A percentile compares a stretch with the other conserved stretches of the same genome.
These are phyloP conservation scores for Neurospora sp. DNA, from an alignment of 495 filamentous ascomycete species.

Conservation along the genomic window DNA sequence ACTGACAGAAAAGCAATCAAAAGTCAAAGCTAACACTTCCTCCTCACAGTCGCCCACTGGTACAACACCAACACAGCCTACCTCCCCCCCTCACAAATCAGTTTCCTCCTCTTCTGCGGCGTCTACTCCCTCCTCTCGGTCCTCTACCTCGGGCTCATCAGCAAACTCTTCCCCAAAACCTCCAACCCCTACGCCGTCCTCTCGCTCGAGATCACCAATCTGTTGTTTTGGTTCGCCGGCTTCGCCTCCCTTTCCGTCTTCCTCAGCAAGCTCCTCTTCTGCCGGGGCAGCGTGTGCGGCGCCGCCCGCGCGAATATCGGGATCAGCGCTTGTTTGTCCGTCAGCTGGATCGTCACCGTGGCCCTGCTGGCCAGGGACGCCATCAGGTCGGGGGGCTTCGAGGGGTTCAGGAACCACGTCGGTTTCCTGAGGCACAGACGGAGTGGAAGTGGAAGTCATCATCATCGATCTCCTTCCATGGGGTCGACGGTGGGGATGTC, in stretches of 20 bases:
- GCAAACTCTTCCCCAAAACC: constrained; percentile 40
- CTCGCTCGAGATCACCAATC: constrained; percentile 53
- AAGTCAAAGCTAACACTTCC: constrained; percentile 5
- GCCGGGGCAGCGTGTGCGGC: constrained; percentile 39
- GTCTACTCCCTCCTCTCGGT: constrained; percentile 58
- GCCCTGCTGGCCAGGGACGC: constrained; percentile 25
- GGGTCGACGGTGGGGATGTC: neutral
- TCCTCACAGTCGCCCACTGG: constrained; percentile 37
- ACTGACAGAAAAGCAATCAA: neutral
- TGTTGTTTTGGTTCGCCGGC: constrained; percentile 74
- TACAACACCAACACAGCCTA: constrained; percentile 37
- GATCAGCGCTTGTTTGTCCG: constrained; percentile 33
- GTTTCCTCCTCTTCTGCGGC: constrained; percentile 61
- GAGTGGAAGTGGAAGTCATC: neutral
- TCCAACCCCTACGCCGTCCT: constrained; percentile 50
- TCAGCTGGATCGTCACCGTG: constrained; percentile 33
- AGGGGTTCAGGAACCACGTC: neutral
- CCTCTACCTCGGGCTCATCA: constrained; percentile 53
- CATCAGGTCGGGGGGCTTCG: constrained; percentile 23
- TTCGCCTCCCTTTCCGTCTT: constrained; percentile 63
- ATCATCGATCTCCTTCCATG: neutral
- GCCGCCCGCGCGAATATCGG: constrained; percentile 38
- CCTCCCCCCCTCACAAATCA: constrained; percentile 46
- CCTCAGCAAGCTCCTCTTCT: constrained; percentile 45
- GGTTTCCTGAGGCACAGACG: neutral